Evolutionary conservation across 306 rosid species (phyloP).

Genomic region (Ammopiptanthus mongolicus): DNA sequence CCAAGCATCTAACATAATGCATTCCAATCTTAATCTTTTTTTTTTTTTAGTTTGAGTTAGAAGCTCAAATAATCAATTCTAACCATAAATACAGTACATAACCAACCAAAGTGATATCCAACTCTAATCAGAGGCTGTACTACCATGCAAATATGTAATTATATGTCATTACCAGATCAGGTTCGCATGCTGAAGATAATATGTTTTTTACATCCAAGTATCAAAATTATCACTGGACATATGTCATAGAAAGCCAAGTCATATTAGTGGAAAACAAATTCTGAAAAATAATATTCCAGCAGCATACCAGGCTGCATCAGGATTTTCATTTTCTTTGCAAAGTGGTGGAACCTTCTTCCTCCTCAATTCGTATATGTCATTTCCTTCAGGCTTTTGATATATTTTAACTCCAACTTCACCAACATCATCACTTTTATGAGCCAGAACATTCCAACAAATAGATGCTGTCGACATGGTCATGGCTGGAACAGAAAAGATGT

Average conservation of each 20-base stretch:
- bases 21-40: not conserved
- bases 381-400: slow-evolving; percentile 90
- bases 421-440: slow-evolving; percentile 82
- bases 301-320: slow-evolving; percentile 89
- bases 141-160: slow-evolving; percentile 2
- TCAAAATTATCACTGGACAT: not conserved
- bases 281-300: slow-evolving; percentile 19
- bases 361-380: slow-evolving; percentile 71
- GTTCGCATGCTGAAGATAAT: not conserved
- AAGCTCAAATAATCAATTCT: not conserved
- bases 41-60: not conserved
- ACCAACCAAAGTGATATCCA: not conserved
- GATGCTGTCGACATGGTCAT: slow-evolving; percentile 64
- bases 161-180: not conserved
- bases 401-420: slow-evolving; percentile 83
- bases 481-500: slow-evolving; percentile 53
- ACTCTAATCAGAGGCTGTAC: not conserved
- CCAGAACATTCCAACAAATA: slow-evolving; percentile 94
- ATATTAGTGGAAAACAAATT: not conserved
- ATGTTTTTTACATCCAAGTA: not conserved
- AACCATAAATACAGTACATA: not conserved
- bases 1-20: not conserved
- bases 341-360: slow-evolving; percentile 80
- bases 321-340: slow-evolving; percentile 86
- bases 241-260: not conserved